phyloP scores from a whole-genome alignment of 106 monocot species.

The Dioscorea dumetorum region DNA sequence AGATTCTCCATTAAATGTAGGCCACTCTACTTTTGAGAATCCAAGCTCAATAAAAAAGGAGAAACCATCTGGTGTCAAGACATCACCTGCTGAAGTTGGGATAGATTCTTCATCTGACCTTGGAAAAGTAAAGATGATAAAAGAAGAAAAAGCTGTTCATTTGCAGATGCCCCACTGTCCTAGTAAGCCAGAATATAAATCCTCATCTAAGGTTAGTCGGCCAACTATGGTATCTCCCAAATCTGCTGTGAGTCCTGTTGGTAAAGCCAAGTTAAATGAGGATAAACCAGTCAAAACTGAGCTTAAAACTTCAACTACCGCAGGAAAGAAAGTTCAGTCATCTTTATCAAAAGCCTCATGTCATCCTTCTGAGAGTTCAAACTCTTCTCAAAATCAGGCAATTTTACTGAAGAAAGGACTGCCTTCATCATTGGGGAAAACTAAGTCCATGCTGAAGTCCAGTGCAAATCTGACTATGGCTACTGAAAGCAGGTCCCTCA shows the following conservation, averaged over 20 bases:
- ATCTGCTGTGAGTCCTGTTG: constrained; percentile 6
- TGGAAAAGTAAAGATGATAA: constrained; percentile 20
- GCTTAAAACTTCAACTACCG: constrained; percentile 14
- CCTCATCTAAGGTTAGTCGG: constrained; percentile 21
- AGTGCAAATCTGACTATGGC: constrained; percentile 9
- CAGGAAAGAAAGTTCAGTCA: constrained; percentile 29
- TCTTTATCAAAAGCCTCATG: constrained; percentile 23
- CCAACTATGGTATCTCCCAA: constrained; percentile 24
- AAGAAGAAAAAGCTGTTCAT: constrained; percentile 11
- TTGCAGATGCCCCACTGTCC: constrained; percentile 15
- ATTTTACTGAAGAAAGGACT: constrained; percentile 22
- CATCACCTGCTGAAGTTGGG: constrained; percentile 12
- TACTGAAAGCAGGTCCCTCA: constrained; percentile 36
- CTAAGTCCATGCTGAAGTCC: constrained; percentile 40
- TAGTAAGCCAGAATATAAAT: constrained; percentile 12
- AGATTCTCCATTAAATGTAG: constrained; percentile 14
- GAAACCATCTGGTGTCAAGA: constrained; percentile 11
- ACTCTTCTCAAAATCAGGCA: constrained; percentile 16
- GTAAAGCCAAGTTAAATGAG: constrained; percentile 21
- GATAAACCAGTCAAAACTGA: constrained; percentile 27
- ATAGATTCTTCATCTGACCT: constrained; percentile 12
- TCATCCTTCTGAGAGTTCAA: constrained; percentile 20
- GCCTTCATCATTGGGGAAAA: constrained; percentile 30
- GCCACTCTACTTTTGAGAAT: constrained; percentile 21
- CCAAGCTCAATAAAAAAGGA: constrained; percentile 19